Evolutionary conservation across 179 eudicot genomes (phyloP), one percentile per base, ranked within the genome.

Genomic region (Spergularia azorica): DNA sequence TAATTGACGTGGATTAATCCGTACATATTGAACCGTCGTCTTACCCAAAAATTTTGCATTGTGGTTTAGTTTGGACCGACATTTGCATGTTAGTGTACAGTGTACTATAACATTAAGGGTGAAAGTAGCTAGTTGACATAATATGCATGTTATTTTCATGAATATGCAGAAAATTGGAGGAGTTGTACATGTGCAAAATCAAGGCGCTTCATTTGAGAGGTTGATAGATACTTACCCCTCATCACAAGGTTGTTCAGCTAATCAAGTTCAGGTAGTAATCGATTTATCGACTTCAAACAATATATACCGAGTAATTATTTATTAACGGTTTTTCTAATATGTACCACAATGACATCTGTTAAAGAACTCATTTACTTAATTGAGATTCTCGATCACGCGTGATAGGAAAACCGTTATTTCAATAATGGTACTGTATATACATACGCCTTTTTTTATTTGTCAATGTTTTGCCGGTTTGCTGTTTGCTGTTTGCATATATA

Each of bases 171-270:
- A 66, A 2, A 71, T 59, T 46, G 70, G 62, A 75, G 77, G 65
- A 12, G 66, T 56, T 21, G 21, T 26, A 57, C 73, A 70, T 52
- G n/a, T 26, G 46, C 61, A 70, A 70, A 70, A 70, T 51, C 15
- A 70, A 32, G 74, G 52, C 76, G 73, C 67, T 50, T 65, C 85
- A 65, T 73, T 81, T 21, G 81, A 74, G 55, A 78, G 79, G 67
- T 50, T 71, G 58, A 75, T 71, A n/a, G 79, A 79, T 48, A 26
- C 1, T 26, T 82, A 75, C 74, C 70, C 76, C 32, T 26, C 32
- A 0, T 79, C 85, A 58, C 82, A 79, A 75, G 70, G 77, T 21
- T 75, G 58, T 51, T 79, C 85, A 16, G 61, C 85, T 60, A 82
- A 73, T 54, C 85, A 79, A 79, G 54, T 75, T 46, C 79, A 75